Base-by-base conservation (phyloP, 2,329 filamentous ascomycete species). In the Fusarium sp. region DNA sequence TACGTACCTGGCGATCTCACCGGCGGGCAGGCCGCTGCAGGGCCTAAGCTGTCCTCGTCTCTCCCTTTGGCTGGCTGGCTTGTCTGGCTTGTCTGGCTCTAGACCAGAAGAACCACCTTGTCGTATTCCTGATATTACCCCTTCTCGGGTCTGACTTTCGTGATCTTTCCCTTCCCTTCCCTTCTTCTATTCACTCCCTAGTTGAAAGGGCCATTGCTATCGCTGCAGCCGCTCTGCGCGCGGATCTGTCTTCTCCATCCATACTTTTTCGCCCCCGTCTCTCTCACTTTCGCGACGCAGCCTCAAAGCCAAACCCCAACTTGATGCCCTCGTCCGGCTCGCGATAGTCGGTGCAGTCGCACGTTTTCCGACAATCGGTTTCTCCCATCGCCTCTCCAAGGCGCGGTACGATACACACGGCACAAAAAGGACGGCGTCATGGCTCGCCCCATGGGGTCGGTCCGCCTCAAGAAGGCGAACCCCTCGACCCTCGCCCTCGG, bases 391-490 rank as follows among this genome's bases (percentile, higher is more conserved):
- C 54, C 50, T 62, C 18, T 39, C 30, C 34, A 23, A 46, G 34
- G 50, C 56, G 55, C 56, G 39, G 59, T 55, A 65, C 40, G 53
- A 54, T 12, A 39, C 46, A 53, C 54, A 61, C 18, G 3, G 23
- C 23, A 23, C 4, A 23, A 23, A 56, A 55, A 54, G 39, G 28
- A 66, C 66, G 67, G 55, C 75, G 63, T 70, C 80, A 88, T 88
- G 86, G 84, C 86, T 77, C 85, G 86, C 78, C 83, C 87, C 79
- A 84, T 90, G 85, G 87, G 88, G 77, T 84, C 88, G 73, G 86
- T 89, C 73, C 92, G 93, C 82, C 88, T 95, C 78, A 93, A 93
- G 83, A 92, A 92, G 83, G 89, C 91, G 79, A 96, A 90, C 82
- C 91, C 93, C 69, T 86, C 92, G 77, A 95, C 92, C 58, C 84